phyloP scores from a whole-genome alignment of 257 asterid species.

The Fraxinus excelsior region DNA sequence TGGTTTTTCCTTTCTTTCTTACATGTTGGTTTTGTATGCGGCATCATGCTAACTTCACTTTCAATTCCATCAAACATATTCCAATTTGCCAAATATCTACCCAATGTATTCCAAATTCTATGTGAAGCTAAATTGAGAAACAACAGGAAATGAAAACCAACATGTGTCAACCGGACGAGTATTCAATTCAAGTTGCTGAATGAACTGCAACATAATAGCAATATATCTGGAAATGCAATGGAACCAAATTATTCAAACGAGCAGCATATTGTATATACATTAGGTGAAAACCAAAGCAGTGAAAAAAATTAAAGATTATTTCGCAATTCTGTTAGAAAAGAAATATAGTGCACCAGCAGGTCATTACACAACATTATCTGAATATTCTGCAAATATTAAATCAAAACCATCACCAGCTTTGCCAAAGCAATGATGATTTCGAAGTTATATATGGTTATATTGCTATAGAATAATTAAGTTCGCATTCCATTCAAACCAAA shows the following conservation, averaged over 20 bases:
- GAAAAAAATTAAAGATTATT: background rate
- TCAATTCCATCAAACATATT: conserved; percentile 5
- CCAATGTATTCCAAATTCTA: background rate
- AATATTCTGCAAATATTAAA: conserved; percentile 10
- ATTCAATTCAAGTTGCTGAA: conserved; percentile 2
- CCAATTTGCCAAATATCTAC: background rate
- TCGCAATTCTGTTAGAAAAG: background rate
- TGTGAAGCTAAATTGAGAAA: conserved; percentile 3
- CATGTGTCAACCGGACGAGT: background rate
- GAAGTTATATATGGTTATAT: conserved; percentile 6
- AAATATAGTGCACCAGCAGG: background rate
- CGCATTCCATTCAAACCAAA: background rate
- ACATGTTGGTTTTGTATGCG: background rate
- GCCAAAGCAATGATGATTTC: conserved; percentile 7
- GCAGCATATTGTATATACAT: conserved; percentile 1
- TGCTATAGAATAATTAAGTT: conserved; percentile 2
- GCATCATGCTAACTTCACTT: background rate
- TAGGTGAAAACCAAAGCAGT: conserved; percentile 4
- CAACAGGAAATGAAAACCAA: conserved; percentile 3
- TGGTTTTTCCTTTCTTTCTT: conserved; percentile 6
- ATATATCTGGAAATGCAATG: background rate
- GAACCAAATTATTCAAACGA: background rate
- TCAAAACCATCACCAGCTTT: conserved; percentile 17
- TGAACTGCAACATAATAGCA: background rate
- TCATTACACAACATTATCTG: conserved; percentile 1